Conservation (phyloP, 2,329 filamentous ascomycete genomes). For the Colletotrichum falcatum region DNA sequence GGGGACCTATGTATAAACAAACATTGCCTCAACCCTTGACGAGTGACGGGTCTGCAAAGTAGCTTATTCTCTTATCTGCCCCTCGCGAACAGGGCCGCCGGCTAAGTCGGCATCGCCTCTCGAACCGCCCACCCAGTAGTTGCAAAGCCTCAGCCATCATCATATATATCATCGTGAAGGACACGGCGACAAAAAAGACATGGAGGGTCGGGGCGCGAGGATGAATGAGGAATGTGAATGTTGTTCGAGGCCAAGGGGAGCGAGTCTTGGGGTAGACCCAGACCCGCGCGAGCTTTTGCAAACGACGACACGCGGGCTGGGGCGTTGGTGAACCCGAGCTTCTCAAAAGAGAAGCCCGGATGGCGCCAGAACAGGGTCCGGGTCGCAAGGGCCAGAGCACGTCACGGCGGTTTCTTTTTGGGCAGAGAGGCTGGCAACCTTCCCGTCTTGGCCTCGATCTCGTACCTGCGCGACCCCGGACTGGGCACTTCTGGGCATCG, state of each 20-base stretch:
- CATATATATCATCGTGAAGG: no score
- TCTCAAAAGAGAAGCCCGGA: background rate
- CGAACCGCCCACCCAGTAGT: background rate
- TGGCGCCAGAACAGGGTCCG: conserved; percentile 22
- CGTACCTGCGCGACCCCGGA: conserved; percentile 31
- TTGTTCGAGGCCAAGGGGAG: no score
- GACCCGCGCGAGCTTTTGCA: conserved; percentile 31
- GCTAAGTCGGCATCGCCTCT: conserved; percentile 31
- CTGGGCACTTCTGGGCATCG: conserved; percentile 26
- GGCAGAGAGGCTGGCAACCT: conserved; percentile 37
- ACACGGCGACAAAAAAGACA: background rate
- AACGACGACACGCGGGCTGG: background rate
- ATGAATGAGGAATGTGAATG: conserved; percentile 33
- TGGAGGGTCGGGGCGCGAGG: conserved; percentile 25
- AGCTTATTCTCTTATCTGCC: conserved; percentile 24
- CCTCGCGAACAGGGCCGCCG: conserved; percentile 23
- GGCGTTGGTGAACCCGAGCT: no score
- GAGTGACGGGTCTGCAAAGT: background rate
- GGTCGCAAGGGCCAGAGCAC: conserved; percentile 14
- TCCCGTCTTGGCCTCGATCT: conserved; percentile 40
- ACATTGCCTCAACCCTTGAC: background rate
- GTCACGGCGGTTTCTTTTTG: conserved; percentile 22
- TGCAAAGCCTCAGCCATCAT: background rate
- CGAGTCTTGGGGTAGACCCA: no score
- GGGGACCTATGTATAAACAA: no score